Percentiles rank a stretch among this genome's conserved stretches.
Evolutionary conservation across 2,329 filamentous ascomycete species (phyloP).

Genomic region (Microsporum ferrugineum): DNA sequence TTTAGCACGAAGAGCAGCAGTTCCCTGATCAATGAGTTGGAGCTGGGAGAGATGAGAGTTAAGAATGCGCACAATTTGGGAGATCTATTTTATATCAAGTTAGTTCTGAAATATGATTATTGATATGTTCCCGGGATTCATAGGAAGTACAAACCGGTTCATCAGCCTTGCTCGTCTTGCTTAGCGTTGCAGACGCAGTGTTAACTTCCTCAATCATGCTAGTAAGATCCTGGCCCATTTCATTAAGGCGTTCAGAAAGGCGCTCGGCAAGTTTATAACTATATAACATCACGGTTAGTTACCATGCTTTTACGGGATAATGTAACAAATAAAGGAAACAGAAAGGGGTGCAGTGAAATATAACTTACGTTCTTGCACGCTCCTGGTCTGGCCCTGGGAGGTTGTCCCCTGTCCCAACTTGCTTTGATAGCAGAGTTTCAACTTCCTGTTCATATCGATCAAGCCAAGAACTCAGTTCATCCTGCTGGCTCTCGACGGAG

Average conservation of each 20-base stretch:
- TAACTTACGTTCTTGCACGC: slow-evolving; percentile 69
- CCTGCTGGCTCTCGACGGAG: slow-evolving; percentile 82
- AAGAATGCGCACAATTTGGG: slow-evolving; percentile 88
- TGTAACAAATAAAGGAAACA: background rate
- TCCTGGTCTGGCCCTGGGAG: slow-evolving; percentile 87
- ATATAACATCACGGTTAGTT: background rate
- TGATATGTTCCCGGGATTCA: background rate
- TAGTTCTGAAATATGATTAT: background rate
- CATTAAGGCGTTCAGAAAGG: slow-evolving; percentile 76
- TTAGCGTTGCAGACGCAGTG: slow-evolving; percentile 74
- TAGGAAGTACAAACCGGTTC: slow-evolving; percentile 57
- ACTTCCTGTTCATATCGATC: slow-evolving; percentile 87
- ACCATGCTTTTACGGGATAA: background rate
- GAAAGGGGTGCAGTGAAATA: background rate
- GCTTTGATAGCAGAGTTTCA: slow-evolving; percentile 72
- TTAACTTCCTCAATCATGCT: slow-evolving; percentile 99
- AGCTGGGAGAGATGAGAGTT: slow-evolving; percentile 87
- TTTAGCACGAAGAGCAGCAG: slow-evolving; percentile 68
- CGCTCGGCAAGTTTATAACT: slow-evolving; percentile 86
- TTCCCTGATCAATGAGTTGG: slow-evolving; percentile 84
- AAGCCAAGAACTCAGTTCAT: slow-evolving; percentile 77
- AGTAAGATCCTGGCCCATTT: slow-evolving; percentile 82
- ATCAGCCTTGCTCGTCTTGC: slow-evolving; percentile 78
- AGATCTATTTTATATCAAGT: slow-evolving; percentile 48
- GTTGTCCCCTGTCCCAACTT: slow-evolving; percentile 63